These are phyloP conservation scores for Boechera retrofracta DNA, from an alignment of 345 rosid species.

Conservation along the genomic window DNA sequence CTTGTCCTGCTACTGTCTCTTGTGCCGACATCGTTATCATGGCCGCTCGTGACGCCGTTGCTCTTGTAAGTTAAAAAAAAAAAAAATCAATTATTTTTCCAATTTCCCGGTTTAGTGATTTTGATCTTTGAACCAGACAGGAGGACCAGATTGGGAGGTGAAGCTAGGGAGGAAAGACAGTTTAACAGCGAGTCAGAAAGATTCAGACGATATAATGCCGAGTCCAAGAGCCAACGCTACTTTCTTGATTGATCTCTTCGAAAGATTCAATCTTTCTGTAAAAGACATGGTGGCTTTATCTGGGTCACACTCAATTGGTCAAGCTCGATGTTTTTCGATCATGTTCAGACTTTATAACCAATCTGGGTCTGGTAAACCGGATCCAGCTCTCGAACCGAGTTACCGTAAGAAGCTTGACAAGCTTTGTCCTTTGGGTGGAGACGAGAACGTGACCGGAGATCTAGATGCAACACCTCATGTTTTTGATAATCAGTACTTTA, in stretches of 20 bases:
- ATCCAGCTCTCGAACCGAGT: conserved; percentile 65
- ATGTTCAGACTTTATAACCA: conserved; percentile 92
- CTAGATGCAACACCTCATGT: conserved; percentile 71
- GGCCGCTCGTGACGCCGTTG: conserved; percentile 89
- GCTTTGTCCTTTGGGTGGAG: conserved; percentile 77
- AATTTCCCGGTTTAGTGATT: conserved; percentile 38
- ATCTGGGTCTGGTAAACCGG: conserved; percentile 64
- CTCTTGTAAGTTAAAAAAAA: conserved; percentile 67
- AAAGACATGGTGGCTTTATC: conserved; percentile 92
- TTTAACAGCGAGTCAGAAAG: conserved; percentile 13
- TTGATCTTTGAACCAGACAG: conserved; percentile 46
- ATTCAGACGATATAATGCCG: conserved; percentile 21
- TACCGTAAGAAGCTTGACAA: conserved; percentile 59
- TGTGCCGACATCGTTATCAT: conserved; percentile 85
- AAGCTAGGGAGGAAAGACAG: conserved; percentile 18
- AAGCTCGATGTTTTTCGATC: conserved; percentile 87
- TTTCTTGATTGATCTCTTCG: conserved; percentile 16
- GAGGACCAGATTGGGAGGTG: conserved; percentile 28
- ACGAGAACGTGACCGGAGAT: conserved; percentile 67
- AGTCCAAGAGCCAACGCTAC: conserved; percentile 24
- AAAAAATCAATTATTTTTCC: too few relatives aligned
- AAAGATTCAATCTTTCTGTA: conserved; percentile 59
- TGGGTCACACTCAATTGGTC: conserved; percentile 92
- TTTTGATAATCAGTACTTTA: conserved; percentile 85
- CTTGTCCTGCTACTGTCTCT: conserved; percentile 79